phyloP scores from a whole-genome alignment of 345 rosid genomes.

The Melaleuca quinquenervia region DNA sequence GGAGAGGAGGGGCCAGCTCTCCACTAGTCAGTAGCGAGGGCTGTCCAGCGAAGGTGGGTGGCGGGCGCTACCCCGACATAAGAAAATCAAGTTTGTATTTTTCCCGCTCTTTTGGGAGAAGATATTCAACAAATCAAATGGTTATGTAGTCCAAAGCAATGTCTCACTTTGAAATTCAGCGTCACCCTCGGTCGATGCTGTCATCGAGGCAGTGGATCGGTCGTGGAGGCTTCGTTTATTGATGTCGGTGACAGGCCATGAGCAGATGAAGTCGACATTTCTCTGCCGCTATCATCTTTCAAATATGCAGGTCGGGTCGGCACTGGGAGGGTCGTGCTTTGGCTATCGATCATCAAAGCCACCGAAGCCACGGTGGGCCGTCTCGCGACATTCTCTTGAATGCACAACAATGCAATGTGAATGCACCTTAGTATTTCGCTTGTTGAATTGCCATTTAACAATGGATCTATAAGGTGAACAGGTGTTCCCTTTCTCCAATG shows the following conservation, averaged over 20 bases:
- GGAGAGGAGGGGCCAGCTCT: no score
- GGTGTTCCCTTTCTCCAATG: background rate
- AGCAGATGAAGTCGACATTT: background rate
- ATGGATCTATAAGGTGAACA: background rate
- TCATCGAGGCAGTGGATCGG: background rate
- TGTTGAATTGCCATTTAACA: background rate
- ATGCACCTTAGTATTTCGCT: background rate
- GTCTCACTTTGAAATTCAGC: background rate
- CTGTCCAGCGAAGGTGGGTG: background rate
- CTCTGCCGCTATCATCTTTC: background rate
- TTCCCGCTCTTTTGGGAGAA: no score
- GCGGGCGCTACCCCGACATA: background rate
- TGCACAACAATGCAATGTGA: background rate
- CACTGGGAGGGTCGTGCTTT: background rate
- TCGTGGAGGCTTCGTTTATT: background rate
- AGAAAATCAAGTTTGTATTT: background rate
- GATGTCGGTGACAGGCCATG: background rate
- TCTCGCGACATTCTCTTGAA: background rate
- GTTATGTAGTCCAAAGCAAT: background rate
- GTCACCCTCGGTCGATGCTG: background rate
- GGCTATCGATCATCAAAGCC: background rate
- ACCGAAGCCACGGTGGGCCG: background rate
- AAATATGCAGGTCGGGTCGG: background rate
- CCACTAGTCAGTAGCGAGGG: no score
- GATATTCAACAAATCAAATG: no score